Evolutionary conservation across 164 flowering plant species (phyloP).

Genomic region (Stephania japonica): DNA sequence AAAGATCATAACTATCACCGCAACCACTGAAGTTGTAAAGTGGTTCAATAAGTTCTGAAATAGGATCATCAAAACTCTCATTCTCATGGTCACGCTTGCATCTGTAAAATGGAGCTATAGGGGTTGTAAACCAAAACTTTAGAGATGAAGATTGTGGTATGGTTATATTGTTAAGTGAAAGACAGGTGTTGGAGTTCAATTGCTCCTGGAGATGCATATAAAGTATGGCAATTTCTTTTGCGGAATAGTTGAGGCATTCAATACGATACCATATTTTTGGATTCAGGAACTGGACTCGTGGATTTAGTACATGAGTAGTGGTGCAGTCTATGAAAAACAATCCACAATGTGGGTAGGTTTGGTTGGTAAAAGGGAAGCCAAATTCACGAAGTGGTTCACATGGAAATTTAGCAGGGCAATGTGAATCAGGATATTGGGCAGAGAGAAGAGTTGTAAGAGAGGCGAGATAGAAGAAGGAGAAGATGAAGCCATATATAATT

Average conservation of each 20-base stretch:
- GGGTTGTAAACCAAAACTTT: not conserved
- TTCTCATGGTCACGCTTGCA: not conserved
- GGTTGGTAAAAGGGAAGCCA: constrained; percentile 6
- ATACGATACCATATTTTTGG: not conserved
- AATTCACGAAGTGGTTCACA: not conserved
- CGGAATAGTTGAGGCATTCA: not conserved
- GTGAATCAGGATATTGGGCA: not conserved
- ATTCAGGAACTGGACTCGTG: no score
- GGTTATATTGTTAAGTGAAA: no score
- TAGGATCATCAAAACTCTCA: not conserved
- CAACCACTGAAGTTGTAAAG: no score
- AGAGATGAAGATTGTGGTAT: not conserved
- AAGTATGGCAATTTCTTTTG: not conserved
- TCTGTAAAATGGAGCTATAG: not conserved
- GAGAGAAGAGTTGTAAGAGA: not conserved
- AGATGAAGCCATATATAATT: not conserved
- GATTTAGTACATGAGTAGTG: no score
- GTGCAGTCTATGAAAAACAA: constrained; percentile 3
- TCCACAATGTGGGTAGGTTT: constrained; percentile 5
- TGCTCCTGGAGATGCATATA: not conserved
- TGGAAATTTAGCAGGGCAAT: no score
- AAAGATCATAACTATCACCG: no score
- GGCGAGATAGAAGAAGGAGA: not conserved
- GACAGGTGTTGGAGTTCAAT: not conserved
- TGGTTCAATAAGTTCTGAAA: not conserved